These are phyloP conservation scores for Aspergillus bombycis DNA, from an alignment of 2,329 filamentous ascomycete species.

Conservation along the genomic window DNA sequence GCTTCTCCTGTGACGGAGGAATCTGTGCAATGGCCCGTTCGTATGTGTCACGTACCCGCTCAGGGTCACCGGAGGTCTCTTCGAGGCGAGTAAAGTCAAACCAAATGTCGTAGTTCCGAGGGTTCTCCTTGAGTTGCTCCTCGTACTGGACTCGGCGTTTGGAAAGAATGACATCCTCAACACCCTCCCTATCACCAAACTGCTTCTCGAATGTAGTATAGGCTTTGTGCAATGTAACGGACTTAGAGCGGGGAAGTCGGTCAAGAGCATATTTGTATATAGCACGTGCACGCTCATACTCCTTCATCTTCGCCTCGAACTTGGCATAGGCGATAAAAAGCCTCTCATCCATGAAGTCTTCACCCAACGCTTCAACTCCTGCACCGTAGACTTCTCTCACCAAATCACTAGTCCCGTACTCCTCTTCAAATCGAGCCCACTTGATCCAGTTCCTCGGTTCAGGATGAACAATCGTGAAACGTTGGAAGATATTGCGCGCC, in stretches of 20 bases:
- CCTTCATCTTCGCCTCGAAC: constrained; percentile 92
- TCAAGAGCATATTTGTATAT: constrained; percentile 98
- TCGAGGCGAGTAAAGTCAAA: constrained; percentile 93
- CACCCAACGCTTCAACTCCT: constrained; percentile 85
- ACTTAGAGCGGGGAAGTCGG: constrained; percentile 84
- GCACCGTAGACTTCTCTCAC: constrained; percentile 90
- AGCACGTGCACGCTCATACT: constrained; percentile 88
- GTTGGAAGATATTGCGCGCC: constrained; percentile 84
- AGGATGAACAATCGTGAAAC: constrained; percentile 89
- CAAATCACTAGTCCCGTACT: constrained; percentile 86
- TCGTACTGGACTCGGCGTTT: constrained; percentile 94
- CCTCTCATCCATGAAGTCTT: constrained; percentile 94
- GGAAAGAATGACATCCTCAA: constrained; percentile 93
- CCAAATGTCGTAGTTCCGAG: constrained; percentile 97
- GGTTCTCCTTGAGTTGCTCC: constrained; percentile 88
- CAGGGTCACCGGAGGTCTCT: constrained; percentile 78
- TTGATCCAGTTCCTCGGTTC: constrained; percentile 98
- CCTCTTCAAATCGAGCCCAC: constrained; percentile 96
- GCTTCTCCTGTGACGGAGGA: constrained; percentile 92
- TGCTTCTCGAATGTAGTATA: constrained; percentile 99
- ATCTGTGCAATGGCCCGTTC: constrained; percentile 95
- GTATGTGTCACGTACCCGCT: constrained; percentile 88
- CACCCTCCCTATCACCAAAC: constrained; percentile 87
- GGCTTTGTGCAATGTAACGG: constrained; percentile 81
- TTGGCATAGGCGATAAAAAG: constrained; percentile 95